A percentile compares a stretch with the other conserved stretches of the same genome.
phyloP scores from a whole-genome alignment of 2,329 filamentous ascomycete species.

The Alternaria brassicicola region DNA sequence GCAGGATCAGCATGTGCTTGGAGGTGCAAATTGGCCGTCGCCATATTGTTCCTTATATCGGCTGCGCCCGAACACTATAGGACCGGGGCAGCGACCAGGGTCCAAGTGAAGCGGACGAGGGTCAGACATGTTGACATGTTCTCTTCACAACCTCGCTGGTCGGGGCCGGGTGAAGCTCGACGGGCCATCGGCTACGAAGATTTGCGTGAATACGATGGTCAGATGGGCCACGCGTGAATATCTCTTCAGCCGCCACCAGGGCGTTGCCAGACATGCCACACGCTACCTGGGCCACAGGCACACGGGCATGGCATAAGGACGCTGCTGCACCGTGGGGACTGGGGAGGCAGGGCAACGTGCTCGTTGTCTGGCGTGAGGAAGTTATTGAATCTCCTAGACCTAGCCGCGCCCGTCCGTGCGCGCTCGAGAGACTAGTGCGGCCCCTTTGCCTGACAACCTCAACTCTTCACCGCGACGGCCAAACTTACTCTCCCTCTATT shows the following conservation, averaged over 20 bases:
- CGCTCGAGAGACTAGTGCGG: conserved; percentile 19
- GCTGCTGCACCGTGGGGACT: conserved; percentile 6
- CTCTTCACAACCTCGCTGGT: conserved; percentile 5
- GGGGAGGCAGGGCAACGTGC: conserved; percentile 10
- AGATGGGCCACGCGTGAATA: not conserved
- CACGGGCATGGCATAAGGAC: not conserved
- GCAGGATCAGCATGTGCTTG: conserved; percentile 14
- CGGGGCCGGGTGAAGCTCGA: conserved; percentile 9
- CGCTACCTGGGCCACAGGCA: not conserved
- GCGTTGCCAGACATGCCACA: not conserved
- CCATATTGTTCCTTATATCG: conserved; percentile 19
- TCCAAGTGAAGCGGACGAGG: conserved; percentile 20
- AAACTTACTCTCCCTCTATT: conserved; percentile 42
- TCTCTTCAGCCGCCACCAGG: not conserved
- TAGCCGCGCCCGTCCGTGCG: conserved; percentile 19
- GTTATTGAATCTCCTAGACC: conserved; percentile 17
- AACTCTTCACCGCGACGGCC: conserved; percentile 34
- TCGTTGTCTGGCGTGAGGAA: conserved; percentile 16
- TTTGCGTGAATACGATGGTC: conserved; percentile 1
- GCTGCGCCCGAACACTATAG: conserved; percentile 21
- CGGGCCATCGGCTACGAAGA: conserved; percentile 25
- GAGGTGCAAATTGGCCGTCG: conserved; percentile 12
- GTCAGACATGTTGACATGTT: conserved; percentile 2
- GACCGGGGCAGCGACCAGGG: conserved; percentile 16
- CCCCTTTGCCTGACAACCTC: conserved; percentile 29